phyloP scores from a whole-genome alignment of 2,329 filamentous ascomycete species.

The Talaromyces sp. region DNA sequence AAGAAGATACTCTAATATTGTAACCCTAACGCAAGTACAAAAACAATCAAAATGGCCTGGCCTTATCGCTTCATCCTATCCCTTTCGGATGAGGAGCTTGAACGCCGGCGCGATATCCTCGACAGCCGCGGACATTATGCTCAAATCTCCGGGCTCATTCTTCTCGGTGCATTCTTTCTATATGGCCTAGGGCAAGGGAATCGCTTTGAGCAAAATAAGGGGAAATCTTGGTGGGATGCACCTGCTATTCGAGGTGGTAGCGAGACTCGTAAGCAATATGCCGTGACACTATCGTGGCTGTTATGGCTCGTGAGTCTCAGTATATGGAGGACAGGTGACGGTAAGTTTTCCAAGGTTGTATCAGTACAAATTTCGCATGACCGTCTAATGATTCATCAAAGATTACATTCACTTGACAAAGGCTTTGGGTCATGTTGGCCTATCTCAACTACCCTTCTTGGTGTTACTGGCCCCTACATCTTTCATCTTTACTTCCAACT shows the following conservation, averaged over 20 bases:
- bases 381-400: conserved; percentile 25
- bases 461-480: conserved; percentile 50
- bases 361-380: not conserved
- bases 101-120: conserved; percentile 51
- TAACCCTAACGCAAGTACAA: not conserved
- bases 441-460: conserved; percentile 59
- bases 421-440: conserved; percentile 56
- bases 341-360: conserved; percentile 32
- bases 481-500: conserved; percentile 43
- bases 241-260: conserved; percentile 40
- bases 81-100: conserved; percentile 49
- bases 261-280: conserved; percentile 52
- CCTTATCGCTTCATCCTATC: conserved; percentile 51
- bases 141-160: conserved; percentile 51
- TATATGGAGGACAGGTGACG: conserved; percentile 51
- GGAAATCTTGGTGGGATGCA: conserved; percentile 42
- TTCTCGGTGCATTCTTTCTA: conserved; percentile 29
- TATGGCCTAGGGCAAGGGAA: not conserved
- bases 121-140: conserved; percentile 55
- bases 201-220: not conserved
- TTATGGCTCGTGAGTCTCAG: conserved; percentile 52
- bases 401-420: conserved; percentile 64
- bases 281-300: conserved; percentile 49
- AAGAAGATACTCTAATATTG: not conserved
- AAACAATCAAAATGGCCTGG: conserved; percentile 30